phyloP scores from a whole-genome alignment of 2,329 filamentous ascomycete genomes.

The Trichoderma oligosporum region DNA sequence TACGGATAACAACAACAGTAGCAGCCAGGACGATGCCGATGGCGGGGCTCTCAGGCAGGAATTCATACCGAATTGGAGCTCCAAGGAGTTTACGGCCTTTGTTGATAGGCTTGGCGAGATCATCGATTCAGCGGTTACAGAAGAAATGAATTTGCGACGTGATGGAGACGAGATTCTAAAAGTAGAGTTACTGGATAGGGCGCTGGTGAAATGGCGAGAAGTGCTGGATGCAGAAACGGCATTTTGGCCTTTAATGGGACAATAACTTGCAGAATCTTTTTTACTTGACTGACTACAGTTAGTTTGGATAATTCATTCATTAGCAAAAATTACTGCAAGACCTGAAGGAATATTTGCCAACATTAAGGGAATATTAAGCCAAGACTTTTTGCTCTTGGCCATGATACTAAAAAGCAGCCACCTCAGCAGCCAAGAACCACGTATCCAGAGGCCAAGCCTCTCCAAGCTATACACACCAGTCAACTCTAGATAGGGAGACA shows the following conservation, averaged over 20 bases:
- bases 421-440: conserved; percentile 14
- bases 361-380: too few relatives aligned
- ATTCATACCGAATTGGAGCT: conserved; percentile 69
- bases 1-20: too few relatives aligned
- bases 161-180: conserved; percentile 33
- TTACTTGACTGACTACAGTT: too few relatives aligned
- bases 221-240: conserved; percentile 54
- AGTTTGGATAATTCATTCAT: too few relatives aligned
- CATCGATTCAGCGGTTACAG: conserved; percentile 50
- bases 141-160: conserved; percentile 36
- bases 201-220: conserved; percentile 44
- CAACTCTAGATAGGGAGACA: background rate
- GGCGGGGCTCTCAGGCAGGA: conserved; percentile 60
- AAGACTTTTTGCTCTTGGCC: conserved; percentile 2
- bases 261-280: too few relatives aligned
- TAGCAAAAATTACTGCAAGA: too few relatives aligned
- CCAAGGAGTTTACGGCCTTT: conserved; percentile 56
- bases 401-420: background rate
- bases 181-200: conserved; percentile 35
- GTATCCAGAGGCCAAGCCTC: conserved; percentile 1
- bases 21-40: conserved; percentile 49
- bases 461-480: background rate
- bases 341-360: background rate
- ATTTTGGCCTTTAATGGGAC: conserved; percentile 54
- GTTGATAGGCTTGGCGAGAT: conserved; percentile 53